Base-by-base conservation (phyloP, 768 basidiomycete species). In the Termitomyces sp. region DNA sequence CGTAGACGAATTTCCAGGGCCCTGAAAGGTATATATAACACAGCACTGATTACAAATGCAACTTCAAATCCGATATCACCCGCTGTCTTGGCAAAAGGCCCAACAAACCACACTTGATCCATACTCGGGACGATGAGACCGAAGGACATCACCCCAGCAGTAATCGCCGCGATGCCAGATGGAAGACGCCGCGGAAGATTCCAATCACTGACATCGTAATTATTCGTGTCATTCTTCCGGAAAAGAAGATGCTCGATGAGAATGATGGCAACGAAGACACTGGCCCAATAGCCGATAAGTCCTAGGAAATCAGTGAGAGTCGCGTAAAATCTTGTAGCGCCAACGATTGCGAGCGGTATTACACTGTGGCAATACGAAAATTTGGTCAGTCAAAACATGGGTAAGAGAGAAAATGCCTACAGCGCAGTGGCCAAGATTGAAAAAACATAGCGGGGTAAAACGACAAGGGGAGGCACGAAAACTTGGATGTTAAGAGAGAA, bases 1-100 rank as follows among this genome's bases (percentile, higher is more conserved):
- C 68, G 60, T 24, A 73, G 48, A 49, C 67, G 74, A 32, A 77
- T 72, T 64, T 85, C 83, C 30, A 82, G 45, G 60, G 66, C 75
- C 56, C 88, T 73, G 35, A 89, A 74, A 2, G 80, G 81, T 5
- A 83, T 18, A 66, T 90, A 90, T 40, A 85, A 69, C 10, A 88
- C 36, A 10, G 66, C 75, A 7, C 82, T 78, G 2, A 80, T 67
- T 1, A 70, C 75, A 63, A 90, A 85, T 2, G 87, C 86, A 26
- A 89, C 69, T 69, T 90, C 88, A 60, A 92, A 90, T n/a, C 88
- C 90, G 56, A 93, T 85, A 71, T 93, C 91, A 1, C 91, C 91
- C 18, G 88, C 78, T 8, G 61, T 74, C 60, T 73, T 66, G 10
- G 85, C 91, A 46, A 92, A 85, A 7, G 90, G 90, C 1, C 91